Evolutionary conservation across 352 stramenopile genomes (phyloP), one percentile per base, ranked within the genome.

Genomic region (Phytophthora quininea): DNA sequence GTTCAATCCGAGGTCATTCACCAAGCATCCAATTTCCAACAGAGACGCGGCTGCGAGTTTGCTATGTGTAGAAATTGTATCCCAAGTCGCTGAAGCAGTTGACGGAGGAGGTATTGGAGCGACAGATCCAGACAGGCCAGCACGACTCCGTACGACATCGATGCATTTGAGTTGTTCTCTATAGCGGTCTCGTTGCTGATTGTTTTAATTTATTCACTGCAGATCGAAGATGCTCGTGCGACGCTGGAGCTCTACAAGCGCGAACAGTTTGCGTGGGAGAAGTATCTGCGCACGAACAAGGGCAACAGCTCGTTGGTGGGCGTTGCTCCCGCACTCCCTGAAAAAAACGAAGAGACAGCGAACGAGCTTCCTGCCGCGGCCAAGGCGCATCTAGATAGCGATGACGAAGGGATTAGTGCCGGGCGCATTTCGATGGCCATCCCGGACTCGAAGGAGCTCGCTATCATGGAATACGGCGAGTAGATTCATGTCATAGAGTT

Each of bases 231-330:
- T 79, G 88, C 88, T 14, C 86, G 83, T 27, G 86, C 86, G 6
- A 80, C 88, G 9, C 58, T 96, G 45, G 73, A 84, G 19, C 74
- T 96, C 40, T 96, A 96, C 74, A 96, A 95, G 55, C 73, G 63
- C n/a, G 85, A 93, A 47, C 88, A 94, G 69, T 92, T 87, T 42
- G 79, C 67, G 32, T 96, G 88, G 88, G 88, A 96, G 38, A 96
- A 96, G 64, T 92, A 91, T 69, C 58, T 96, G 15, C 86, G 80
- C 42, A 83, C 76, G 19, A 79, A 73, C 61, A 94, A 92, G 72
- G 77, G 70, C 60, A 71, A 38, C 9, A 68, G 80, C 43, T 73
- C 71, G 46, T 68, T 93, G 27, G 82, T 76, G 1, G 85, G 82
- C 5, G 64, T 91, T 4, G 79, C 82, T 6, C 82, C 85, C 0